A percentile compares a stretch with the other conserved stretches of the same genome.
phyloP scores from a whole-genome alignment of 2,329 filamentous ascomycete species.

The Hypocreales sp. region DNA sequence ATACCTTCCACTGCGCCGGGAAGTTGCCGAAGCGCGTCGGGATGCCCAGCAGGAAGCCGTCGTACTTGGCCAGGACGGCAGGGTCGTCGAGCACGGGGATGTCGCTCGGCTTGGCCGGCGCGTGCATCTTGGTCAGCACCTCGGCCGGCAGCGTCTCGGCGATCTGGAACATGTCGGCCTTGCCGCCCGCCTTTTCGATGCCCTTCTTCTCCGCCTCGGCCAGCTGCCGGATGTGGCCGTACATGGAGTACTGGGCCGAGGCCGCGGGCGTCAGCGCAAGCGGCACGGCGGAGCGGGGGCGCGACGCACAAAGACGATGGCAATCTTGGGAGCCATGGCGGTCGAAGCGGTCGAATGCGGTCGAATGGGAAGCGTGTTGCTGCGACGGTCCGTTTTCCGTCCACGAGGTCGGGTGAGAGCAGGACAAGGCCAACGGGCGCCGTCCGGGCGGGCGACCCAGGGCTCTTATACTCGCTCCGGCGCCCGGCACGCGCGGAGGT shows the following conservation, averaged over 20 bases:
- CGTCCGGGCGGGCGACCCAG: no score
- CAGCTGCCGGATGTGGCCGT: conserved; percentile 73
- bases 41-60: conserved; percentile 84
- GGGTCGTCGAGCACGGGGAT: conserved; percentile 48
- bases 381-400: no score
- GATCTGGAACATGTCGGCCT: conserved; percentile 73
- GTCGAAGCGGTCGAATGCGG: conserved; percentile 11
- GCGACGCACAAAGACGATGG: conserved; percentile 68
- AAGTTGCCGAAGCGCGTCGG: conserved; percentile 96
- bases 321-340: conserved; percentile 75
- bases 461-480: no score
- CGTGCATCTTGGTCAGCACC: conserved; percentile 81
- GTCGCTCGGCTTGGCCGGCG: conserved; percentile 55
- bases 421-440: no score
- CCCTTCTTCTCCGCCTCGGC: conserved; percentile 86
- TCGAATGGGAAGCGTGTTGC: not conserved
- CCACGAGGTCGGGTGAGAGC: not conserved
- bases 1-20: conserved; percentile 79
- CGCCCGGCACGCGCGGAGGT: no score
- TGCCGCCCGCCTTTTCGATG: conserved; percentile 74
- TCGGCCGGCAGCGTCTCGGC: conserved; percentile 76
- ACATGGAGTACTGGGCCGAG: conserved; percentile 64
- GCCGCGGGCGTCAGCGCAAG: not conserved
- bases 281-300: not conserved
- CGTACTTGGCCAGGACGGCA: conserved; percentile 53